Evolutionary conservation across 352 stramenopile species (phyloP).

Genomic region (Elongisporangium anandrum): DNA sequence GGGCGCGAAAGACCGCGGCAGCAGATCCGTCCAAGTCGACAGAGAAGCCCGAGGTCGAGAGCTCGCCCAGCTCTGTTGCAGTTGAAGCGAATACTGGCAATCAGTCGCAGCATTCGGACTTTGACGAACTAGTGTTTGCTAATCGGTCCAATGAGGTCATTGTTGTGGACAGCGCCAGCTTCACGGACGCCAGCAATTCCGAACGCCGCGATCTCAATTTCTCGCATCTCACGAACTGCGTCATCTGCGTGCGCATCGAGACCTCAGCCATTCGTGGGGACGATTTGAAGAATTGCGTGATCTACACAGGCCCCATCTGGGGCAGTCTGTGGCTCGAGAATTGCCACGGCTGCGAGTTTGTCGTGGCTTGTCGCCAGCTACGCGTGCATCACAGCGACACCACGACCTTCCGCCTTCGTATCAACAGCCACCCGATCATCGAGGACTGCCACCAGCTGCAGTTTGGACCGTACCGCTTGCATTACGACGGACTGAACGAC

Average conservation of each 20-base stretch:
- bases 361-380: constrained; percentile 80
- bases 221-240: constrained; percentile 62
- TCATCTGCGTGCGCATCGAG: constrained; percentile 57
- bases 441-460: constrained; percentile 83
- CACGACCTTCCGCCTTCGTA: constrained; percentile 79
- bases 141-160: constrained; percentile 60
- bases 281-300: constrained; percentile 55
- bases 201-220: constrained; percentile 66
- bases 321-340: constrained; percentile 84
- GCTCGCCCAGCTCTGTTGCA: not conserved
- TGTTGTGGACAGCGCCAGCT: constrained; percentile 57
- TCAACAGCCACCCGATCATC: constrained; percentile 87
- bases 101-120: constrained; percentile 8
- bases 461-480: constrained; percentile 74
- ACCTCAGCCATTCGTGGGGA: constrained; percentile 75
- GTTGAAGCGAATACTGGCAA: constrained; percentile 3
- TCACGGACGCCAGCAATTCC: constrained; percentile 19
- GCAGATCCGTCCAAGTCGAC: constrained; percentile 6
- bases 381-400: constrained; percentile 71
- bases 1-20: constrained; percentile 22
- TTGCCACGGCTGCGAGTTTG: constrained; percentile 74
- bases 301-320: constrained; percentile 78
- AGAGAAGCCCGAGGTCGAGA: constrained; percentile 12
- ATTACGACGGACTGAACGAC: constrained; percentile 51
- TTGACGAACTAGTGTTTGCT: constrained; percentile 59